Evolutionary conservation across 139 green algal species (phyloP), one percentile per base, ranked within the genome.

Genomic region (Tetradesmus obliquus): DNA sequence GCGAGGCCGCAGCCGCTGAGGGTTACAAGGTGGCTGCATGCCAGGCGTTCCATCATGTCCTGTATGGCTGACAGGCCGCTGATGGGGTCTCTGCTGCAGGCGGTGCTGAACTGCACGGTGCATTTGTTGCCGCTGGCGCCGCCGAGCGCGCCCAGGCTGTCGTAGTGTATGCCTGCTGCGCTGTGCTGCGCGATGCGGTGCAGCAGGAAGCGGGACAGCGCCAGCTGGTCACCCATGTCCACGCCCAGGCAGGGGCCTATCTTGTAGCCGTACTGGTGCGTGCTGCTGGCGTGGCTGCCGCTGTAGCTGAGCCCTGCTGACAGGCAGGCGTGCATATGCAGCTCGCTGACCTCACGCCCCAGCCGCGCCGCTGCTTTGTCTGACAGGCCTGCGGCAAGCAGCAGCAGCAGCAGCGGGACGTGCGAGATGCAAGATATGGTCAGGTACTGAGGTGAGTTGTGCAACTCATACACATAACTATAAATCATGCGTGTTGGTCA

Each of bases 161-260:
- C 95, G 20, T 96, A 94, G 0, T 80, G 57, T 24, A 97, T 88
- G n/a, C 88, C 87, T 53, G 93, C 91, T 15, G 93, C 86, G 69
- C 20, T 66, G 15, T 89, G 20, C 69, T 98, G 95, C 22, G 94
- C 91, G 0, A 96, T 53, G 5, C 96, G 94, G 24, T 96, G 88
- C 69, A 98, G 87, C 20, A 98, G 82, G 88, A 95, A 98, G 3
- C 97, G 92, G 82, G 92, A 95, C 7, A 98, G 91, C 94, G 95
- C 97, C 15, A 98, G 91, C 51, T 98, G 94, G 58, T 98, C 97
- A 17, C 92, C 96, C 12, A 94, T 58, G 8, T 96, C 94, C 3
- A 98, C 92, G 17, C 96, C 97, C 1, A 53, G 12, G 71, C 93
- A 96, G 3, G 97, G 97, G 0, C 97, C 97, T 1, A 98, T 76